phyloP scores from a whole-genome alignment of 768 basidiomycete genomes.

The Punctularia strigosozonata region DNA sequence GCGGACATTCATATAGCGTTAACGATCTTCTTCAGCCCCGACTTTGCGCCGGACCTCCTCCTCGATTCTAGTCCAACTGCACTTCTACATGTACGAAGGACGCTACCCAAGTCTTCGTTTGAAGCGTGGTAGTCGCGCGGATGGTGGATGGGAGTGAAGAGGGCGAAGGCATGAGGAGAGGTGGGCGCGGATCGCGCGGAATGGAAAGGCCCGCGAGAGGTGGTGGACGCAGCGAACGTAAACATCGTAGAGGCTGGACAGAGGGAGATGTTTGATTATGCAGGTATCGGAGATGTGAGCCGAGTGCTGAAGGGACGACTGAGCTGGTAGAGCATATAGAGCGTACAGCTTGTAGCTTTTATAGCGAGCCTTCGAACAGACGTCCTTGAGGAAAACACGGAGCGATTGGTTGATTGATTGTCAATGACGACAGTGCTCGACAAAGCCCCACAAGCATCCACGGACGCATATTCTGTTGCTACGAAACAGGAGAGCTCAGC shows the following conservation, averaged over 20 bases:
- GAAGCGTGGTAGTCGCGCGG: slow-evolving; percentile 12
- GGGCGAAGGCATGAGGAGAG: slow-evolving; percentile 8
- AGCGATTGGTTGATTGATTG: not conserved
- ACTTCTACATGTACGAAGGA: too few species aligned
- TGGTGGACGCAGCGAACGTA: too few species aligned
- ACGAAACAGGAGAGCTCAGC: not conserved
- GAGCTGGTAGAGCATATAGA: not conserved
- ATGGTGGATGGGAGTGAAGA: slow-evolving; percentile 11
- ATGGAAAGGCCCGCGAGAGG: too few species aligned
- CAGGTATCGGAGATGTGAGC: not conserved
- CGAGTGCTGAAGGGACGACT: not conserved
- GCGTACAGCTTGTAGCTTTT: not conserved
- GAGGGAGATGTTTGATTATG: slow-evolving; percentile 1
- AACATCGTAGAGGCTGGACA: too few species aligned
- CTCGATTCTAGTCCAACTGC: too few species aligned
- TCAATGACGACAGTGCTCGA: not conserved
- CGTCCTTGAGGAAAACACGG: too few species aligned
- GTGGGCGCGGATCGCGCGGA: slow-evolving; percentile 9
- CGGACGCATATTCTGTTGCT: not conserved
- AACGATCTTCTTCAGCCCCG: too few species aligned
- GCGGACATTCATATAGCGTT: too few species aligned
- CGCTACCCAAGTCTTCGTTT: slow-evolving; percentile 8
- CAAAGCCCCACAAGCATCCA: slow-evolving; percentile 5
- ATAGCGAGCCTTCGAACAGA: too few species aligned
- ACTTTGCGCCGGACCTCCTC: too few species aligned